A percentile compares a stretch with the other conserved stretches of the same genome.
These are phyloP conservation scores for Melaleuca quinquenervia DNA, from an alignment of 345 rosid species.

Conservation along the genomic window DNA sequence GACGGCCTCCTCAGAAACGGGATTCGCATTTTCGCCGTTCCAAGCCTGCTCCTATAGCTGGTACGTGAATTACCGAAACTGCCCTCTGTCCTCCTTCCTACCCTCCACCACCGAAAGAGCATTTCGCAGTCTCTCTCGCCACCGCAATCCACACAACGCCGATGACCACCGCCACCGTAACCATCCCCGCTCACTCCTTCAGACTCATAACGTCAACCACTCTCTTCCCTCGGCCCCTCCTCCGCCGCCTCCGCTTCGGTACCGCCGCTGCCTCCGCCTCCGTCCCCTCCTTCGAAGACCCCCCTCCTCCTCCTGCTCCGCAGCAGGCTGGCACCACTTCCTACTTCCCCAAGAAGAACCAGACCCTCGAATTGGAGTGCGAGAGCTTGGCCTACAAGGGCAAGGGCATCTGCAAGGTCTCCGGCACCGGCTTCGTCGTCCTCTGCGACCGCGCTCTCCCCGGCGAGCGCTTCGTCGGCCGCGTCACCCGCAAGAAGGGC, in stretches of 20 bases:
- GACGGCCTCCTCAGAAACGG: not conserved
- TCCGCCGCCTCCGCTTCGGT: not conserved
- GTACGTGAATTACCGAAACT: not conserved
- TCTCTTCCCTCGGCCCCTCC: not conserved
- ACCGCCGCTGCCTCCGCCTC: not conserved
- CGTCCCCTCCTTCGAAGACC: not conserved
- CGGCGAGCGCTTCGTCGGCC: conserved; percentile 83
- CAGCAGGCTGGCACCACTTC: conserved; percentile 1
- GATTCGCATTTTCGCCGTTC: not conserved
- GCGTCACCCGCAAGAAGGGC: conserved; percentile 73
- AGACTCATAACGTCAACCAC: not conserved
- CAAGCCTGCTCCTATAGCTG: not conserved
- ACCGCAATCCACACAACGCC: not conserved
- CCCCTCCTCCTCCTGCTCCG: not conserved
- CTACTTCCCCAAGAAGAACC: conserved; percentile 71
- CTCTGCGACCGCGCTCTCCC: conserved; percentile 90
- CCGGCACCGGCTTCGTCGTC: conserved; percentile 72
- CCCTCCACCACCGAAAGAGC: not conserved
- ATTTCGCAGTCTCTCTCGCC: not conserved
- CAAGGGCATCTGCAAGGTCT: conserved; percentile 72
- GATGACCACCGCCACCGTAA: not conserved
- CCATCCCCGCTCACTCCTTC: not conserved
- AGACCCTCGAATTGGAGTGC: conserved; percentile 71
- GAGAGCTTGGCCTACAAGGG: conserved; percentile 89
- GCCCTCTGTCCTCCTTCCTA: not conserved